These are phyloP conservation scores for Madurella fahalii DNA, from an alignment of 2,329 filamentous ascomycete genomes.

Conservation along the genomic window DNA sequence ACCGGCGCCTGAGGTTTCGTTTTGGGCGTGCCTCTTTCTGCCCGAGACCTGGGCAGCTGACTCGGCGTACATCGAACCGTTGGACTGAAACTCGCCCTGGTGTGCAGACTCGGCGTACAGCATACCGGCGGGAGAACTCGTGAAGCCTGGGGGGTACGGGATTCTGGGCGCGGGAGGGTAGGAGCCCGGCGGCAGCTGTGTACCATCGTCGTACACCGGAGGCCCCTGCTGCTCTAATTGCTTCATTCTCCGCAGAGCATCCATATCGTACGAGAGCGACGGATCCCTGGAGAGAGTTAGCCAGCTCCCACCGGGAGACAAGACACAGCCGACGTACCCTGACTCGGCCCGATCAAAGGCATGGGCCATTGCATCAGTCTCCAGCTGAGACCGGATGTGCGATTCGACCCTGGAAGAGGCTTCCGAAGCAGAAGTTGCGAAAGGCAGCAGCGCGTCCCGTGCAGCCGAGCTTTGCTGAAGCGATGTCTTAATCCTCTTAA, in stretches of 20 bases:
- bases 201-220: neutral
- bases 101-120: conserved; percentile 10
- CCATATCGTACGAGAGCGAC: neutral
- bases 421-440: conserved; percentile 5
- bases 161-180: conserved; percentile 12
- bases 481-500: conserved; percentile 6
- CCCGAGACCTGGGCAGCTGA: conserved; percentile 20
- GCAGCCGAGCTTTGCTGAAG: neutral
- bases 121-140: neutral
- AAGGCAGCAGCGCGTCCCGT: neutral
- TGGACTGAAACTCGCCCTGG: conserved; percentile 8
- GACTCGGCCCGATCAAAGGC: neutral
- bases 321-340: conserved; percentile 1
- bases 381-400: conserved; percentile 24
- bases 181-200: neutral
- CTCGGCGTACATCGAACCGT: conserved; percentile 20
- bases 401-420: conserved; percentile 14
- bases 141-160: conserved; percentile 15
- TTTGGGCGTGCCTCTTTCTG: conserved; percentile 16
- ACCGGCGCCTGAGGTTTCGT: neutral
- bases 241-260: conserved; percentile 5
- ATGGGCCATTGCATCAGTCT: conserved; percentile 17
- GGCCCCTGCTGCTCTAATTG: conserved; percentile 4
- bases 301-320: neutral
- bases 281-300: neutral